These are phyloP conservation scores for Sugiyamaella floridensis DNA, from an alignment of 805 yeast species.

Conservation along the genomic window DNA sequence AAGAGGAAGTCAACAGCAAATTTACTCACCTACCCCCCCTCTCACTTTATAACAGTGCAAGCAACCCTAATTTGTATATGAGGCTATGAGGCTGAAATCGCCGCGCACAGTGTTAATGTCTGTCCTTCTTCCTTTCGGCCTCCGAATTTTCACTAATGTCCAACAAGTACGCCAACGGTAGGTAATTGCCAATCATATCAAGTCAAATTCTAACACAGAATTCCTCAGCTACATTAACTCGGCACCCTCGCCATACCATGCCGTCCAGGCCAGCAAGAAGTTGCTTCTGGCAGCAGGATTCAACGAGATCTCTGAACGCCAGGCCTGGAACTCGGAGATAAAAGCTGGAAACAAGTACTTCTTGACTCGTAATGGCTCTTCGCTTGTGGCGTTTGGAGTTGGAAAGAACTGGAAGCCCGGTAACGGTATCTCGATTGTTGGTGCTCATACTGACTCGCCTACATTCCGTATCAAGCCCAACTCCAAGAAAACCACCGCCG, in stretches of 20 bases:
- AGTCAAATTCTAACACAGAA: constrained; percentile 29
- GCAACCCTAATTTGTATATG: no score
- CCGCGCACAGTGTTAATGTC: background rate
- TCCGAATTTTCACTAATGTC: constrained; percentile 1
- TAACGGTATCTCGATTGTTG: constrained; percentile 79
- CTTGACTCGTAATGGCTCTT: constrained; percentile 85
- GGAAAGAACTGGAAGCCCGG: constrained; percentile 71
- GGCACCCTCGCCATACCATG: constrained; percentile 94
- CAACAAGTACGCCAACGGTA: constrained; percentile 15
- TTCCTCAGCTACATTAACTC: constrained; percentile 72
- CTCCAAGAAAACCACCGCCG: constrained; percentile 52
- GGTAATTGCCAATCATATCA: background rate
- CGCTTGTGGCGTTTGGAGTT: constrained; percentile 79
- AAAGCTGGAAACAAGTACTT: constrained; percentile 60
- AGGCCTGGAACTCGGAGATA: constrained; percentile 56
- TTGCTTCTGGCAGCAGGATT: constrained; percentile 59
- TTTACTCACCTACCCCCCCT: no score
- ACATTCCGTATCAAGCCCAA: constrained; percentile 84
- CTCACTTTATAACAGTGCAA: no score
- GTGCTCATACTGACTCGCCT: constrained; percentile 96
- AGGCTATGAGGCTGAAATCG: no score
- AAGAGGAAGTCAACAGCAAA: no score
- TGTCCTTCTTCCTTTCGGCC: background rate
- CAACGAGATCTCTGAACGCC: constrained; percentile 62
- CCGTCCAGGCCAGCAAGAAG: constrained; percentile 60